phyloP scores from a whole-genome alignment of 192 early-diverging fungal genomes.

The Coemansia sp. region DNA sequence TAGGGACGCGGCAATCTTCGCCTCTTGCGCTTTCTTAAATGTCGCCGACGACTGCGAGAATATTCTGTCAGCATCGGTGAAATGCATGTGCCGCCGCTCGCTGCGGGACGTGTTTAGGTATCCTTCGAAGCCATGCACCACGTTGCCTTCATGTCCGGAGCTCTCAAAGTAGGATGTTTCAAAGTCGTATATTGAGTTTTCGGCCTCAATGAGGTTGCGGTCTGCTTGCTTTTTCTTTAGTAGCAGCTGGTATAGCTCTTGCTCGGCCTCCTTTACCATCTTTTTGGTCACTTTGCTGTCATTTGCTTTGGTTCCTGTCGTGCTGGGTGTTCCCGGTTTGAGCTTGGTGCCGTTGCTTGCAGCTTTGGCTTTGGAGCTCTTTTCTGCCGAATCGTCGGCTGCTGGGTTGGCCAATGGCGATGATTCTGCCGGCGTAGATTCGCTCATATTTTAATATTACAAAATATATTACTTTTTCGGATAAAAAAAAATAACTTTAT shows the following conservation, averaged over 20 bases:
- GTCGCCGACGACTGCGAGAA: constrained; percentile 75
- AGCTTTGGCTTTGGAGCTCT: constrained; percentile 6
- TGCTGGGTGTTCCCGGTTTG: constrained; percentile 1
- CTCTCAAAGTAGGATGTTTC: constrained; percentile 90
- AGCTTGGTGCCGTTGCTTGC: background rate
- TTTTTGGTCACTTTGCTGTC: constrained; percentile 54
- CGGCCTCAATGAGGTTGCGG: constrained; percentile 66
- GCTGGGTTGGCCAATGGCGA: constrained; percentile 8
- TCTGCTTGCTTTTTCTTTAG: constrained; percentile 79
- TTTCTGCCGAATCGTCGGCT: background rate
- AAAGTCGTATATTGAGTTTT: constrained; percentile 78
- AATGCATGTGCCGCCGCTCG: constrained; percentile 60
- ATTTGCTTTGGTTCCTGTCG: constrained; percentile 3
- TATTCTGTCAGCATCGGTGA: constrained; percentile 76
- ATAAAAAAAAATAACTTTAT: background rate
- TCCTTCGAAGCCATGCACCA: constrained; percentile 85
- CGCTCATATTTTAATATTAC: constrained; percentile 3
- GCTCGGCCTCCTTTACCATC: constrained; percentile 70
- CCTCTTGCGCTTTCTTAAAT: constrained; percentile 54
- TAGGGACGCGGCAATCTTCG: constrained; percentile 40
- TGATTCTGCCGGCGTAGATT: constrained; percentile 1
- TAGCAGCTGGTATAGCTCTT: constrained; percentile 69
- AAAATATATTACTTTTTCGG: background rate
- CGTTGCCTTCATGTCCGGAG: constrained; percentile 79
- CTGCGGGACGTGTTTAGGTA: constrained; percentile 67